A percentile compares a stretch with the other conserved stretches of the same genome.
Evolutionary conservation across 805 yeast species (phyloP).

Genomic region (Cephaloascus albidus): DNA sequence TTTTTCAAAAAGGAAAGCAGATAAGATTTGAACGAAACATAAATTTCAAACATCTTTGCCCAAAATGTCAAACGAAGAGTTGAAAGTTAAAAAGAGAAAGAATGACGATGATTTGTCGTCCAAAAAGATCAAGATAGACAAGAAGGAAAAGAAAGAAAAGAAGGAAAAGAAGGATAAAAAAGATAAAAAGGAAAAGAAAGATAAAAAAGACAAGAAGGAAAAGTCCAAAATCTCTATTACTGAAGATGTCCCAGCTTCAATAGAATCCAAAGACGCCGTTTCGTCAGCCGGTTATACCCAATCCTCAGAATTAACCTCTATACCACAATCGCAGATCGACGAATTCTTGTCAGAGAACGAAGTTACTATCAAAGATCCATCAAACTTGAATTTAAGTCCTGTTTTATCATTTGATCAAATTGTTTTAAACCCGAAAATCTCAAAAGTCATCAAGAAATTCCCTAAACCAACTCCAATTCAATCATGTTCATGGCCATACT

Average conservation of each 20-base stretch:
- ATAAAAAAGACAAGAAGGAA: slow-evolving; percentile 5
- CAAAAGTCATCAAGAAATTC: slow-evolving; percentile 56
- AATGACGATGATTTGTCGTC: slow-evolving; percentile 9
- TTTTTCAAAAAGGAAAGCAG: too few relatives aligned
- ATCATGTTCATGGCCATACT: slow-evolving; percentile 89
- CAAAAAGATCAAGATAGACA: slow-evolving; percentile 11
- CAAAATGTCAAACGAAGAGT: slow-evolving; percentile 10
- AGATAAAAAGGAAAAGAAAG: background rate
- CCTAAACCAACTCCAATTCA: slow-evolving; percentile 95
- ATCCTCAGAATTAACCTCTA: slow-evolving; percentile 24
- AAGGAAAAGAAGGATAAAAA: background rate
- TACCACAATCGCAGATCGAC: slow-evolving; percentile 48
- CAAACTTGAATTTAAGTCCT: slow-evolving; percentile 48
- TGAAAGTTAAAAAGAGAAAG: slow-evolving; percentile 18
- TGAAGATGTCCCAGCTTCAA: slow-evolving; percentile 1
- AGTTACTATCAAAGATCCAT: slow-evolving; percentile 70
- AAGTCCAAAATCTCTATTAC: slow-evolving; percentile 9
- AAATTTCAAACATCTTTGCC: too few relatives aligned
- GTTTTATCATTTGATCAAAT: slow-evolving; percentile 59
- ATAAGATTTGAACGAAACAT: too few relatives aligned
- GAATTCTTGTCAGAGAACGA: slow-evolving; percentile 61
- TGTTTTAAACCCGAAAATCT: slow-evolving; percentile 41
- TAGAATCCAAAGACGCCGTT: slow-evolving; percentile 7
- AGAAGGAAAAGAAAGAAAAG: slow-evolving; percentile 4
- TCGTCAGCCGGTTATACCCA: slow-evolving; percentile 21